Evolutionary conservation across 2,329 filamentous ascomycete genomes (phyloP).

Genomic region (Calonectria naviculata): DNA sequence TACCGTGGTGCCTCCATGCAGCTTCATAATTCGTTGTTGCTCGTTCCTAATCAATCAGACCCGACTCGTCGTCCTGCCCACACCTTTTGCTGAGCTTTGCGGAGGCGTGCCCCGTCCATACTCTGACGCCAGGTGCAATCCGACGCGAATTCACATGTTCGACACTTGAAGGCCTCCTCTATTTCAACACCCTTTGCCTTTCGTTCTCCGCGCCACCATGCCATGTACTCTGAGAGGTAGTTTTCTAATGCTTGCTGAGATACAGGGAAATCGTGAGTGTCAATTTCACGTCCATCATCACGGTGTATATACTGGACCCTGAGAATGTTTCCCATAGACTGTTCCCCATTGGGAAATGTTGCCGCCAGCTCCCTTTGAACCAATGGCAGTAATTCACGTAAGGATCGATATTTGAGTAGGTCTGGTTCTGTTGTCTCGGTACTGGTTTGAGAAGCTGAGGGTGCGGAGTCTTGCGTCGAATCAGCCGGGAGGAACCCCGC

Average conservation of each 20-base stretch:
- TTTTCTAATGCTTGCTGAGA: slow-evolving; percentile 70
- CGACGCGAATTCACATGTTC: slow-evolving; percentile 84
- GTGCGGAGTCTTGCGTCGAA: slow-evolving; percentile 15
- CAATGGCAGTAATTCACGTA: slow-evolving; percentile 59
- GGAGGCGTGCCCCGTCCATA: slow-evolving; percentile 69
- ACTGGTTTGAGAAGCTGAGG: slow-evolving; percentile 30
- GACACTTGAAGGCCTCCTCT: slow-evolving; percentile 90
- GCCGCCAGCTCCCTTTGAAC: slow-evolving; percentile 57
- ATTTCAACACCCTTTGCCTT: slow-evolving; percentile 79
- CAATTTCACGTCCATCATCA: slow-evolving; percentile 62
- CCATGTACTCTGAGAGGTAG: slow-evolving; percentile 77
- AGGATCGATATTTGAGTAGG: slow-evolving; percentile 58
- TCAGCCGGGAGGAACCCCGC: slow-evolving; percentile 16
- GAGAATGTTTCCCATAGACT: slow-evolving; percentile 62
- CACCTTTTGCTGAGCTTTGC: slow-evolving; percentile 38
- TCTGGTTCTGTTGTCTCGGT: slow-evolving; percentile 41
- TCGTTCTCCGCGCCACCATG: slow-evolving; percentile 89
- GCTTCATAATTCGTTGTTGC: slow-evolving; percentile 33
- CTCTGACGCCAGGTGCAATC: slow-evolving; percentile 81
- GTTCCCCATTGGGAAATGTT: slow-evolving; percentile 64
- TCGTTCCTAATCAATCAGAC: slow-evolving; percentile 13
- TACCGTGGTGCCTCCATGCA: slow-evolving; percentile 4
- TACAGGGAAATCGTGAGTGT: slow-evolving; percentile 73
- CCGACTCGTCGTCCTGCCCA: slow-evolving; percentile 27
- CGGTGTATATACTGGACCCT: slow-evolving; percentile 66